Conservation (phyloP, 768 basidiomycete genomes). For the Chlorophyllum brunneum region DNA sequence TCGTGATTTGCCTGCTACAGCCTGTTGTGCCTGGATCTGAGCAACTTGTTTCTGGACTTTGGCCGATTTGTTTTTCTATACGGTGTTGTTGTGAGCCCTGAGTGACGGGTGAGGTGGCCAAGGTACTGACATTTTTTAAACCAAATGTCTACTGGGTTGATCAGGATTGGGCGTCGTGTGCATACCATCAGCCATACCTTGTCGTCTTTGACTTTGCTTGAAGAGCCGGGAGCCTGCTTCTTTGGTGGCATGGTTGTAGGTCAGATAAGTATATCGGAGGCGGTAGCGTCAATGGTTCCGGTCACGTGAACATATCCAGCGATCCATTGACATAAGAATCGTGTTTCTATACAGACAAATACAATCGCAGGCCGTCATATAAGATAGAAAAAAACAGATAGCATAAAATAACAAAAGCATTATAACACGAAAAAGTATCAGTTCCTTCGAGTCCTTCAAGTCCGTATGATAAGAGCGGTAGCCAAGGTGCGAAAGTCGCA, state of each 20-base stretch:
- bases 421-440: no score
- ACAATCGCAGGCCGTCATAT: not conserved
- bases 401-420: not conserved
- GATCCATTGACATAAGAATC: no score
- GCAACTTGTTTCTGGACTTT: slow-evolving; percentile 88
- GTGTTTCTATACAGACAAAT: not conserved
- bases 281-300: no score
- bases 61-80: slow-evolving; percentile 89
- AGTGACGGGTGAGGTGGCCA: slow-evolving; percentile 1
- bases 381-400: not conserved
- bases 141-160: slow-evolving; percentile 67
- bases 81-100: slow-evolving; percentile 8
- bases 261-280: not conserved
- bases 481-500: no score
- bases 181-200: slow-evolving; percentile 46
- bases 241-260: slow-evolving; percentile 70
- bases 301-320: no score
- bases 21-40: slow-evolving; percentile 73
- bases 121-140: slow-evolving; percentile 37
- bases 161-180: slow-evolving; percentile 19
- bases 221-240: slow-evolving; percentile 50
- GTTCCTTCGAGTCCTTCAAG: no score
- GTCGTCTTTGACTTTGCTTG: slow-evolving; percentile 76
- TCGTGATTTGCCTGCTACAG: slow-evolving; percentile 74
- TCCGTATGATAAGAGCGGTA: no score